phyloP scores from a whole-genome alignment of 2,329 filamentous ascomycete species.

The Huntiella moniliformis region DNA sequence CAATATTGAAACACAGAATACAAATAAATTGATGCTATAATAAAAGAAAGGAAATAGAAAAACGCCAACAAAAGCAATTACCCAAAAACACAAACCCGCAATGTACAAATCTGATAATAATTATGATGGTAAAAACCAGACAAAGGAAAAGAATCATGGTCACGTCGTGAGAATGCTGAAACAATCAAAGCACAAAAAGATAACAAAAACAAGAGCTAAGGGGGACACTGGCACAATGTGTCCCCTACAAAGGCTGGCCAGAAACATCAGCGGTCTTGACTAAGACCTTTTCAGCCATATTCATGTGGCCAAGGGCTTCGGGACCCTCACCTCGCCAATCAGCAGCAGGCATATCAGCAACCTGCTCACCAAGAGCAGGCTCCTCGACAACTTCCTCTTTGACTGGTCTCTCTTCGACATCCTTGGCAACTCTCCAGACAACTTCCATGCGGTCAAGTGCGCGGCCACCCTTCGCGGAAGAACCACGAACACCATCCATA shows the following conservation, averaged over 20 bases:
- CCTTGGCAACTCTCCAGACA: conserved; percentile 45
- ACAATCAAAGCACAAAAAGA: conserved; percentile 1
- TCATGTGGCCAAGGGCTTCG: too few species aligned
- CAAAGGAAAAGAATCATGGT: conserved; percentile 2
- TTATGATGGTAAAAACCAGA: neutral
- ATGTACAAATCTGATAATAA: neutral
- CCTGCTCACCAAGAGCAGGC: conserved; percentile 45
- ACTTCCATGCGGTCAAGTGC: conserved; percentile 70
- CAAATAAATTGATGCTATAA: neutral
- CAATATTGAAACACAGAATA: neutral
- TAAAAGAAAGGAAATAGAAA: neutral
- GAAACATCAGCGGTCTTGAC: conserved; percentile 21
- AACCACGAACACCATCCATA: conserved; percentile 92
- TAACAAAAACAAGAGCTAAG: neutral
- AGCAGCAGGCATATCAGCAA: conserved; percentile 49
- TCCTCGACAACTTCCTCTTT: conserved; percentile 26
- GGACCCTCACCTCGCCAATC: conserved; percentile 49
- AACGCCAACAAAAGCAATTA: neutral
- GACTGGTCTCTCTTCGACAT: conserved; percentile 11
- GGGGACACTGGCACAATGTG: neutral
- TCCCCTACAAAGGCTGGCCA: conserved; percentile 17
- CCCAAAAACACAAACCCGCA: neutral
- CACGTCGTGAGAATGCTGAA: conserved; percentile 2
- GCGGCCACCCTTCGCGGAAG: conserved; percentile 58
- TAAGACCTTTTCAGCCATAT: conserved; percentile 2